phyloP scores from a whole-genome alignment of 768 basidiomycete genomes.

The Pulveroboletus frians region DNA sequence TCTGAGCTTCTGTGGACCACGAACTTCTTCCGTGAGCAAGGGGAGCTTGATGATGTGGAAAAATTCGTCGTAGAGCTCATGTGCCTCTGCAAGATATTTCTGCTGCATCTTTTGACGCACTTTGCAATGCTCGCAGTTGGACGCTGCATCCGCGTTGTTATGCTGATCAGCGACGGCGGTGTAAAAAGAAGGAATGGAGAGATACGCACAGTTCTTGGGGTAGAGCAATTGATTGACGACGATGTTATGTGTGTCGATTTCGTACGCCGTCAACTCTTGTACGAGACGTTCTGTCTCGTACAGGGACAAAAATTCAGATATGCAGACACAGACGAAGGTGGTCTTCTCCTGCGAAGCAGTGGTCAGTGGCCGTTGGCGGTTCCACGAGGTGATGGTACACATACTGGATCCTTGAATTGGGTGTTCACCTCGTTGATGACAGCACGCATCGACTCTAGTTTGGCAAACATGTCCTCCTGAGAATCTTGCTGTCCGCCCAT shows the following conservation, averaged over 20 bases:
- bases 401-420: conserved; percentile 96
- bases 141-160: conserved; percentile 42
- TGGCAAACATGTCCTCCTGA: conserved; percentile 98
- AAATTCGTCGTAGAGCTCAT: conserved; percentile 96
- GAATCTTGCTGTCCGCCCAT: conserved; percentile 89
- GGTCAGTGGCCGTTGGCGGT: background rate
- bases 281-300: conserved; percentile 99
- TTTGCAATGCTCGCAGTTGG: conserved; percentile 92
- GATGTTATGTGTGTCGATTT: conserved; percentile 98
- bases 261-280: conserved; percentile 89
- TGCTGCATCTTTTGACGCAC: conserved; percentile 98
- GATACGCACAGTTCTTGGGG: conserved; percentile 76
- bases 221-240: conserved; percentile 97
- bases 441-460: conserved; percentile 93
- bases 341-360: conserved; percentile 75
- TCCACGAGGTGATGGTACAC: conserved; percentile 24
- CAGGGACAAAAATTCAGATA: conserved; percentile 95
- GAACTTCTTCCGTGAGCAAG: conserved; percentile 91
- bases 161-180: background rate
- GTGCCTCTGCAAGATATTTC: conserved; percentile 93
- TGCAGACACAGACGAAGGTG: conserved; percentile 97
- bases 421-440: conserved; percentile 98
- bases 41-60: conserved; percentile 97
- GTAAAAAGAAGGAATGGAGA: background rate
- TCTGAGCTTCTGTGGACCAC: conserved; percentile 89